Evolutionary conservation across 1,284 basidiomycete genomes (phyloP), one percentile per base, ranked within the genome.

Genomic region (Hemileia vastatrix): DNA sequence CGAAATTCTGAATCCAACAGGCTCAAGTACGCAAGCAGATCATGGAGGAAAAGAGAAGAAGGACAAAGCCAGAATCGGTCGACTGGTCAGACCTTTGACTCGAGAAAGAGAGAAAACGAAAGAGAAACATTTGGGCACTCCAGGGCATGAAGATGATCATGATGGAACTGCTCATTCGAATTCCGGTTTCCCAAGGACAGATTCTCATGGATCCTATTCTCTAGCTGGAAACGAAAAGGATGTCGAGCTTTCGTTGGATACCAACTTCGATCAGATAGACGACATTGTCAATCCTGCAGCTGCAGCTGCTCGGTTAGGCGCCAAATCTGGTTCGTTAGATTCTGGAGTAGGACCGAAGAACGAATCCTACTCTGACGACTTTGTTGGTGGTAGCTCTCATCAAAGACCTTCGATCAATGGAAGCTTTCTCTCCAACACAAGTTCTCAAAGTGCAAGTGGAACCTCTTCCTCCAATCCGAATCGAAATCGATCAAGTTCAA

Each of bases 231-330:
- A 13, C 8, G 47, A 57, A 15, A 44, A 23, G 18, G 65, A 65
- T 18, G 59, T 67, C 31, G n/a, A n/a, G n/a, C n/a, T 82, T 67
- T 79, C 78, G 21, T 81, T 91, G 47, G 88, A 93, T 76, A 85
- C 84, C 54, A 83, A 93, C 67, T 79, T 92, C 45, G 82, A 86
- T 24, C 80, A 84, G 64, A 89, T 95, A 81, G 86, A 88, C 53
- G 90, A 87, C 31, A 89, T 94, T 72, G 80, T 94, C 67, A 81
- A 90, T 74, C 76, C 78, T n/a, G n/a, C 18, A 78, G 67, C 65
- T 60, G 60, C 63, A 23, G 48, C 47, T 54, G 56, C 54, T 27
- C 52, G 23, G 48, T 59, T 48, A 33, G 45, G 56, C 13, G 54
- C 51, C 9, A 49, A 54, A 13, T 56, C 51, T n/a, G 49, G 54